Conservation (phyloP, 202 grass and related monocot genomes). For the Panicum hallii region DNA sequence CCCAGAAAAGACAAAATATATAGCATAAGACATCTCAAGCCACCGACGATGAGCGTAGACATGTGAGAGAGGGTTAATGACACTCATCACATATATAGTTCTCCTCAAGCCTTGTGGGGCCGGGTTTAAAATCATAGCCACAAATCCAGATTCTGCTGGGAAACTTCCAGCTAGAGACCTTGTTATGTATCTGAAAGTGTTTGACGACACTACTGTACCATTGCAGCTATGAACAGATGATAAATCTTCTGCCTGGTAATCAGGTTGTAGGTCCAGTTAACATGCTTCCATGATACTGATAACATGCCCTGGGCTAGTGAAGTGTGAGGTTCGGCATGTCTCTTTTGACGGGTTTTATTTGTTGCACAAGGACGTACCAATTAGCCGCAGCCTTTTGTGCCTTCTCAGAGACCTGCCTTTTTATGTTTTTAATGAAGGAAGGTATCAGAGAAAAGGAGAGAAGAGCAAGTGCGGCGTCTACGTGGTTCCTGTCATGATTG, state of each 20-base stretch:
- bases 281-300: constrained; percentile 29
- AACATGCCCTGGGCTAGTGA: background rate
- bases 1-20: background rate
- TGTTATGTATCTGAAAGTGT: constrained; percentile 1
- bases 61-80: background rate
- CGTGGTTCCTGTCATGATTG: constrained; percentile 32
- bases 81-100: background rate
- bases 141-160: constrained; percentile 22
- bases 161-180: background rate
- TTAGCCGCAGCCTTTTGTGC: constrained; percentile 35
- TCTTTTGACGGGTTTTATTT: constrained; percentile 34
- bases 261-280: background rate
- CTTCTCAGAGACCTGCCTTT: constrained; percentile 19
- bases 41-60: background rate
- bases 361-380: constrained; percentile 17
- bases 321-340: background rate
- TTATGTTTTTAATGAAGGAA: constrained; percentile 23
- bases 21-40: constrained; percentile 3
- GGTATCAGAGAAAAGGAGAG: constrained; percentile 3
- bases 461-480: background rate
- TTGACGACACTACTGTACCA: constrained; percentile 3
- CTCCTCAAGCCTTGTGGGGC: background rate
- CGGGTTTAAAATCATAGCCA: background rate
- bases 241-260: constrained; percentile 17
- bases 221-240: background rate